Evolutionary conservation across 2,329 filamentous ascomycete species (phyloP), one percentile per base, ranked within the genome.

Genomic region (Metarhizium brunneum): DNA sequence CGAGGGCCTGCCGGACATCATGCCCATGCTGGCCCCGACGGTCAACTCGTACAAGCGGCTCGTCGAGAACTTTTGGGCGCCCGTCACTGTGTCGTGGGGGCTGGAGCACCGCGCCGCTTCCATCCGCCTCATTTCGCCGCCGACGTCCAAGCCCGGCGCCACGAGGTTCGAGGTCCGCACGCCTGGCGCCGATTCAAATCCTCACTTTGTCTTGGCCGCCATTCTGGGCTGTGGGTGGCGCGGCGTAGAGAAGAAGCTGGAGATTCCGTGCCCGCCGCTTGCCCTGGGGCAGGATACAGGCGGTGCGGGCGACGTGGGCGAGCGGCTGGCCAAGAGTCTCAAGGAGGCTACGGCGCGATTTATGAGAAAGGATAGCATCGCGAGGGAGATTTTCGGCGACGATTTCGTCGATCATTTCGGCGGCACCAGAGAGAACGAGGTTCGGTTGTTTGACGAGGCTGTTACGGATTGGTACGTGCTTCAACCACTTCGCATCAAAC

Each of bases 11-110:
- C 90, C 94, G 2, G 90, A 96, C 66, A 84, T 97, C 62, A 99
- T 99, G 94, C 94, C 94, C 1, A 78, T 97, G 57, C 78, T 99
- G 13, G 94, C 92, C 1, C 94, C 94, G 0, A 99, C 90, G 1
- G 83, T 99, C 66, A 99, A 99, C 79, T 95, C 90, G 59, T 99
- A 99, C 79, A 99, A 99, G 75, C 86, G 94, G 3, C 81, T 99
- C 0, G 94, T 99, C 2, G 94, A 99, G 76, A 97, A 97, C 74
- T 97, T 96, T 73, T 99, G 94, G 94, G 94, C 94, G 0, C 94
- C 94, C 0, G 94, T 99, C 6, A 96, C 92, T 0, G 94, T 97
- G 0, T 96, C 90, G 0, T 99, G 94, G 94, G 94, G 94, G 1
- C 75, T 96, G 5, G 94, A 97, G 72, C 92, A 99, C 69, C 89